Base-by-base conservation (phyloP, 768 basidiomycete genomes). In the Boletus vinaceobasis region DNA sequence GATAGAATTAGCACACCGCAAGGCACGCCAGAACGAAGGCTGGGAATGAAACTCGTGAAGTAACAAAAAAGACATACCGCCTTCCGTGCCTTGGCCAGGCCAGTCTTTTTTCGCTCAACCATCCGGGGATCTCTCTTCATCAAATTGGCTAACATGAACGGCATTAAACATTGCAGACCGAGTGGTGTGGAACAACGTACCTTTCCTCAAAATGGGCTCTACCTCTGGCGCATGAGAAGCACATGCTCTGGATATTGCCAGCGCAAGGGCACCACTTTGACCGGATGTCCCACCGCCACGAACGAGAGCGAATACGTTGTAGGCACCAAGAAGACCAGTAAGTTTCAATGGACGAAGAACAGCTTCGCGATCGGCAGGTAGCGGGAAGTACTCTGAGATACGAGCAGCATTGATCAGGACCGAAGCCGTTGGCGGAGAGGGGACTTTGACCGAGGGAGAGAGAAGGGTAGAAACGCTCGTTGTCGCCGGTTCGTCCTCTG, bases 61-160 rank as follows among this genome's bases (percentile, higher is more conserved):
- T 32, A 15, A 43, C 23, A n/a, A 47, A 15, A 13, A 29, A 6
- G 36, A 84, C 90, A 42, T 72, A 94, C 93, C 75, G 81, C 80
- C 75, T 95, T 94, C 73, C 95, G 85, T 56, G 96, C 93, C 77
- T 97, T 97, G 56, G 88, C 84, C 65, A 84, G 71, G 54, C 92
- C 92, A 15, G 96, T 91, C 82, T 99, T 99, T 77, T 99, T 99
- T 64, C 96, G 81, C 75, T 99, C 96, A 31, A 97, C 95, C 91
- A 96, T 91, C 72, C 97, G 88, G 43, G 94, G 93, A 77, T 99
- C 96, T 64, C 95, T 85, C 70, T 85, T 84, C 54, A 93, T 73
- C 44, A 95, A 75, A 76, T 92, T 88, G 55, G 90, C 95, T 97
- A 67, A 17, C 21, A 31, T 43, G 19, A 31, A 19, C 21, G 37